Percentiles rank a stretch among this genome's conserved stretches.
Evolutionary conservation across 208 protist genomes (phyloP).

Genomic region (Acanthamoeba healyi): DNA sequence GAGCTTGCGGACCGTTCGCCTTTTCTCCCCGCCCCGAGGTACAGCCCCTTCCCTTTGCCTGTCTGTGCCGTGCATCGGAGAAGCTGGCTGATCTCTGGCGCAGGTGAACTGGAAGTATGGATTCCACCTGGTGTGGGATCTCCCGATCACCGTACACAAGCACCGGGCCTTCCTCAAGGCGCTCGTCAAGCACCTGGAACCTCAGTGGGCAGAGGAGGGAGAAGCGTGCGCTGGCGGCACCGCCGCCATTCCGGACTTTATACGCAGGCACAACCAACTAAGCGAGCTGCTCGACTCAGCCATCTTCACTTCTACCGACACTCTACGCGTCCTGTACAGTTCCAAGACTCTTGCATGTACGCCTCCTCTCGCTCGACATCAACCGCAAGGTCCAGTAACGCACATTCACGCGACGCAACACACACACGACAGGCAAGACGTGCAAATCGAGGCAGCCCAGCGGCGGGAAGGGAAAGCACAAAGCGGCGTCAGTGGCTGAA

Average conservation of each 20-base stretch:
- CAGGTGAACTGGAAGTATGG: slow-evolving; percentile 71
- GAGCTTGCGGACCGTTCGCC: slow-evolving; percentile 8
- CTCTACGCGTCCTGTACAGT: slow-evolving; percentile 54
- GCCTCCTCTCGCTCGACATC: too few relatives aligned
- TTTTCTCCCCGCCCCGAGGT: slow-evolving; percentile 2
- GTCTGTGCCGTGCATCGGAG: neutral
- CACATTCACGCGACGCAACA: neutral
- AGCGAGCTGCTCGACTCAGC: neutral
- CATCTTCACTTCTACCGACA: slow-evolving; percentile 65
- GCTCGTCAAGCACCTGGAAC: neutral
- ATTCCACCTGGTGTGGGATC: slow-evolving; percentile 48
- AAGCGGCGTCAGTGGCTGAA: neutral
- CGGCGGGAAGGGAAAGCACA: neutral
- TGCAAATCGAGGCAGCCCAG: neutral
- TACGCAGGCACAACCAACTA: neutral
- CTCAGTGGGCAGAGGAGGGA: neutral
- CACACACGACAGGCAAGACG: neutral
- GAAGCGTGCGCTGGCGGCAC: neutral
- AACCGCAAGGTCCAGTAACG: neutral
- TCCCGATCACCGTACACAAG: neutral
- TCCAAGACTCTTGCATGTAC: neutral
- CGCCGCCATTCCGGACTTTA: slow-evolving; percentile 2
- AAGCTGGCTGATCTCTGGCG: neutral
- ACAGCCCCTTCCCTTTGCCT: neutral
- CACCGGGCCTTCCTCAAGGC: neutral